Base-by-base conservation (phyloP, 768 basidiomycete genomes). In the Boletus edulis region DNA sequence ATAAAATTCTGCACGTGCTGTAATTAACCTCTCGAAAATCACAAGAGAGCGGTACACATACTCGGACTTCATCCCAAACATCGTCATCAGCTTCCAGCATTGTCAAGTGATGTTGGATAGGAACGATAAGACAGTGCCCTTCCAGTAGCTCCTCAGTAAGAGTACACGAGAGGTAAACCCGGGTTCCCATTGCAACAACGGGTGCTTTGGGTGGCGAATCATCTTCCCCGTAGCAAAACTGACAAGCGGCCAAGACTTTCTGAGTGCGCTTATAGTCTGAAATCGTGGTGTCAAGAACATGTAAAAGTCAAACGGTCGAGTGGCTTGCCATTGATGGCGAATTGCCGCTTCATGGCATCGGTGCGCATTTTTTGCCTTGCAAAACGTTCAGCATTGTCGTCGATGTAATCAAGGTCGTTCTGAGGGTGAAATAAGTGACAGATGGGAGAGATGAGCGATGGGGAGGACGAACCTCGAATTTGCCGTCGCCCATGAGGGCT, bases 81-180 rank as follows among this genome's bases (percentile, higher is more conserved):
- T 99, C 96, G 58, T 98, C 94, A 60, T 99, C 96, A 29, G 85
- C 90, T 71, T 98, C 96, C 4, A 99, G 77, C 79, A 87, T 91
- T 42, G 84, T 86, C 44, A 98, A 72, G 69, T 94, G 87, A 68
- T 99, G 97, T 60, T 98, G 92, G 14, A 97, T 89, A 6, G 97
- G 97, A 7, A 98, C 92, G 59, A 99, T 98, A 27, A 94, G 76
- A 66, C 94, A 96, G 67, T 99, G 97, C 0, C 96, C 95, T 2
- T 83, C 78, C 0, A 94, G 81, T n/a, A 99, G 78, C 65, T 96
- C 94, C 63, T 98, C 94, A 29, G 78, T 83, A 20, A 83, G 70
- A 6, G 95, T 94, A 66, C 94, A 92, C 7, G 91, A 88, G n/a
- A 99, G 82, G 65, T 96, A 99, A 6, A 78, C 86, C 31, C 93